Evolutionary conservation across 1,284 basidiomycete species (phyloP).

Genomic region (Ustilago curta): DNA sequence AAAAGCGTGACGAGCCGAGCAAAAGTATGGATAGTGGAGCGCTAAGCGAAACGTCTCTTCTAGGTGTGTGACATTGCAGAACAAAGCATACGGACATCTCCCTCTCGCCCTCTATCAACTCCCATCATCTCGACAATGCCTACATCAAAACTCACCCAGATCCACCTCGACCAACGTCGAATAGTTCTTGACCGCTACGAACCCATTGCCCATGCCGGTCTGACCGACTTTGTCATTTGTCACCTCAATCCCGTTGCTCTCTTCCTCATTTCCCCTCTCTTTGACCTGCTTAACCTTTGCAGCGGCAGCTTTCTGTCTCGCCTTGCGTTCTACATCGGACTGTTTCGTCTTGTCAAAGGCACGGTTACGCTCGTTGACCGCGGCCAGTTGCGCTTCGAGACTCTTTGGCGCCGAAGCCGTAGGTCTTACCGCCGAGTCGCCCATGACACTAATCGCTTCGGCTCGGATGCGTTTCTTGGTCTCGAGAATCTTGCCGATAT

Average conservation of each 20-base stretch:
- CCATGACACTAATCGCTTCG: constrained; percentile 41
- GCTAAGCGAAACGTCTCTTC: too few species aligned
- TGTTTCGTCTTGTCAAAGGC: constrained; percentile 82
- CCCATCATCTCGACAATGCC: too few species aligned
- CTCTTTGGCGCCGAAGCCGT: constrained; percentile 18
- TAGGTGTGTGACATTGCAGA: too few species aligned
- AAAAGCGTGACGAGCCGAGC: too few species aligned
- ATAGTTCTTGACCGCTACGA: constrained; percentile 68
- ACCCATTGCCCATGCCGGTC: constrained; percentile 65
- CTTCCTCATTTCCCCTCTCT: background rate
- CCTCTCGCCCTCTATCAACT: too few species aligned
- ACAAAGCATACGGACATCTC: too few species aligned
- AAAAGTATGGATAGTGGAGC: too few species aligned
- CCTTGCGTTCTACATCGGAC: constrained; percentile 77
- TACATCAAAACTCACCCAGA: constrained; percentile 70
- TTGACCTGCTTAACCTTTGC: constrained; percentile 5
- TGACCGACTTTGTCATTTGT: constrained; percentile 24
- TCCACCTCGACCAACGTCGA: constrained; percentile 70
- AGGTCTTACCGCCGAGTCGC: background rate
- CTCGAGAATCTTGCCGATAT: constrained; percentile 53
- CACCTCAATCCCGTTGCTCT: constrained; percentile 15
- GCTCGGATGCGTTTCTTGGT: constrained; percentile 44
- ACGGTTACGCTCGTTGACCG: constrained; percentile 88
- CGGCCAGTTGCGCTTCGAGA: constrained; percentile 76
- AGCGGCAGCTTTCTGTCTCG: constrained; percentile 72